Base-by-base conservation (phyloP, 23 red algal genomes). In the Gracilaria gracilis region DNA sequence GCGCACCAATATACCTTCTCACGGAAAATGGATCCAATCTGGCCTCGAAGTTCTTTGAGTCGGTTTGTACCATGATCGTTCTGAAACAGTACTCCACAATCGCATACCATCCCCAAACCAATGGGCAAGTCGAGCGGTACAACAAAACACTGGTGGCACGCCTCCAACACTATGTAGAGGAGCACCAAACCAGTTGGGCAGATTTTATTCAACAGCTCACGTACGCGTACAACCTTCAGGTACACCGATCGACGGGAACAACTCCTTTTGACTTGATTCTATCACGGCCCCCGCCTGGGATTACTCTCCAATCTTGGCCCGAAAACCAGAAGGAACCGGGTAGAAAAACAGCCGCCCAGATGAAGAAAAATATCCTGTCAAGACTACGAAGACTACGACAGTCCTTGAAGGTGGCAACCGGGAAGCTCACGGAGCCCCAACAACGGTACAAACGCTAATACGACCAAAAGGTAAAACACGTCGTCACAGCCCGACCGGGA, bases 171-270 rank as follows among this genome's bases (percentile, higher is more conserved):
- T 90, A 79, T 39, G 71, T 90, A 5, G 73, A 39, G 9, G 86
- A 73, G 23, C 71, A 76, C 38, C 86, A 76, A 31, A 76, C 46
- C 4, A 27, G 47, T 33, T 78, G 71, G 86, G 86, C 76, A 8
- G 51, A 38, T 9, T 59, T 40, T 36, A 20, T 90, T 5, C 33
- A 48, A 16, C 69, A 55, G 4, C 14, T 90, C 0, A 76, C 67
- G 19, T 76, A 77, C 27, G 71, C 65, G 0, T 90, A 77, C 46
- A 90, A 90, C 69, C 27, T 70, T 0, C 71, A 90, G 67, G 86
- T 90, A 3, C 69, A 90, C 72, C 32, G 66, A 6, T 50, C 58
- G 2, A 65, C 50, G 0, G n/a, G 17, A 38, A 59, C 65, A 5
- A 72, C 83, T 23, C 29, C 54, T 0, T 82, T 82, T 24, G 31